Conservation (phyloP, 2,329 filamentous ascomycete species). For the Fusarium anthophilum region DNA sequence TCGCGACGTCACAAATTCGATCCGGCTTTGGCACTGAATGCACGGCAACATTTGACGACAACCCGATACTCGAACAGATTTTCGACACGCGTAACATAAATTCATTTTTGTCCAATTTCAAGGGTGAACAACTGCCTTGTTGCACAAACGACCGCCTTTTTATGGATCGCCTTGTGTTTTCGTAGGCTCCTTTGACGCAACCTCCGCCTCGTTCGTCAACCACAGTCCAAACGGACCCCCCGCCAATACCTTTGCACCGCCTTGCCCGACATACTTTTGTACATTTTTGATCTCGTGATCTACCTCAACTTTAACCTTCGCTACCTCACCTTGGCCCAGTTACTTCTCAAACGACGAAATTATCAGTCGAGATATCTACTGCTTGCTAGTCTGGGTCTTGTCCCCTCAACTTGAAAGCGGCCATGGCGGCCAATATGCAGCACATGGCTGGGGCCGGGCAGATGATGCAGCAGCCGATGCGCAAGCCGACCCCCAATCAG, state of each 20-base stretch:
- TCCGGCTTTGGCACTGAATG: constrained; percentile 17
- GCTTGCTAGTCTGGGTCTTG: constrained; percentile 32
- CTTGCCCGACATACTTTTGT: constrained; percentile 1
- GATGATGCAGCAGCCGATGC: constrained; percentile 57
- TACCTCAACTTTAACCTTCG: not conserved
- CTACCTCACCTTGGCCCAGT: not conserved
- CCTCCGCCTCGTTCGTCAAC: constrained; percentile 28
- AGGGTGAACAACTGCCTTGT: constrained; percentile 22
- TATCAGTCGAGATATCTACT: constrained; percentile 7
- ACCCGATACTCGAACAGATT: not conserved
- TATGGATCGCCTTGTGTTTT: constrained; percentile 46
- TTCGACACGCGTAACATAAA: constrained; percentile 26
- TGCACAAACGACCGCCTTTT: constrained; percentile 40
- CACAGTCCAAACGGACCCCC: not conserved
- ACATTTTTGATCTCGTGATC: not conserved
- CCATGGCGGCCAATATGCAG: constrained; percentile 70
- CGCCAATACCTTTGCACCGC: constrained; percentile 13
- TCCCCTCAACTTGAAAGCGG: constrained; percentile 47
- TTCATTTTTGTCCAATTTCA: constrained; percentile 8
- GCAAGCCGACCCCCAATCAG: constrained; percentile 44
- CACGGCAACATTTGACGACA: constrained; percentile 6
- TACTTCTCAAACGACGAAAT: not conserved
- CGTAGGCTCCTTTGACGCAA: constrained; percentile 43
- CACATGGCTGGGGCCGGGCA: constrained; percentile 62
- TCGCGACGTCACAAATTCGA: constrained; percentile 19